Evolutionary conservation across 495 filamentous ascomycete species (phyloP).

Genomic region (Monascus purpureus): DNA sequence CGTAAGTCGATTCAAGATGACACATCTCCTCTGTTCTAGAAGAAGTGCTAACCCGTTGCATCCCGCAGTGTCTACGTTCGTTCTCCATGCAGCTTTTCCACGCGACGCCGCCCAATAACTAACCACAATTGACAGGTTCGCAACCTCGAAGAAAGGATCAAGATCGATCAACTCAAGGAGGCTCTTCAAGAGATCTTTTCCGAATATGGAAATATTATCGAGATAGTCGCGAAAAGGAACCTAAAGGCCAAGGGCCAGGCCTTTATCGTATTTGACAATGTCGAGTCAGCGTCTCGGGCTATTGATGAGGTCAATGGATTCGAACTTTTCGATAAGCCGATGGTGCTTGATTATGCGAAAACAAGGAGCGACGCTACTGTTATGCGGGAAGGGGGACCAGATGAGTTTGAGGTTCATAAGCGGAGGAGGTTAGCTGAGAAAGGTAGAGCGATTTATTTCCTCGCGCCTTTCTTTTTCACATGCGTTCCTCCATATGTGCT

Average conservation of each 20-base stretch:
- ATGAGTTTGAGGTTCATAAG: constrained; percentile 84
- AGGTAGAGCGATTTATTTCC: constrained; percentile 35
- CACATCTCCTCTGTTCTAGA: background rate
- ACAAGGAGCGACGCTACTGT: constrained; percentile 85
- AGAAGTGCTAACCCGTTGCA: constrained; percentile 9
- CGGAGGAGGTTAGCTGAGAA: constrained; percentile 76
- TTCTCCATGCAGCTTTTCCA: constrained; percentile 7
- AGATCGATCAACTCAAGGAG: constrained; percentile 61
- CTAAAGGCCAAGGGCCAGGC: constrained; percentile 91
- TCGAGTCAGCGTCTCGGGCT: constrained; percentile 60
- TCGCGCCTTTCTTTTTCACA: background rate
- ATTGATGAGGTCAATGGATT: constrained; percentile 89
- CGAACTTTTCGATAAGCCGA: constrained; percentile 85
- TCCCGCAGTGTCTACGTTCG: constrained; percentile 39
- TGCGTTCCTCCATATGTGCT: constrained; percentile 1
- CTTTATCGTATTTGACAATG: constrained; percentile 82
- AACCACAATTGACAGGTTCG: constrained; percentile 42
- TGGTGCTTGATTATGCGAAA: constrained; percentile 74
- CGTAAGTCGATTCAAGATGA: constrained; percentile 19
- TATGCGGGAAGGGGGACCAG: constrained; percentile 49
- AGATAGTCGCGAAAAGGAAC: constrained; percentile 86
- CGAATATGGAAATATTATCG: constrained; percentile 81
- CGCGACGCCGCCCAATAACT: constrained; percentile 5
- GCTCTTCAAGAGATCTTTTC: constrained; percentile 68
- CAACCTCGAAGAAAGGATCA: constrained; percentile 89